Percentiles rank a stretch among this genome's conserved stretches.
phyloP scores from a whole-genome alignment of 208 protist genomes.

The Crithidia thermophila region DNA sequence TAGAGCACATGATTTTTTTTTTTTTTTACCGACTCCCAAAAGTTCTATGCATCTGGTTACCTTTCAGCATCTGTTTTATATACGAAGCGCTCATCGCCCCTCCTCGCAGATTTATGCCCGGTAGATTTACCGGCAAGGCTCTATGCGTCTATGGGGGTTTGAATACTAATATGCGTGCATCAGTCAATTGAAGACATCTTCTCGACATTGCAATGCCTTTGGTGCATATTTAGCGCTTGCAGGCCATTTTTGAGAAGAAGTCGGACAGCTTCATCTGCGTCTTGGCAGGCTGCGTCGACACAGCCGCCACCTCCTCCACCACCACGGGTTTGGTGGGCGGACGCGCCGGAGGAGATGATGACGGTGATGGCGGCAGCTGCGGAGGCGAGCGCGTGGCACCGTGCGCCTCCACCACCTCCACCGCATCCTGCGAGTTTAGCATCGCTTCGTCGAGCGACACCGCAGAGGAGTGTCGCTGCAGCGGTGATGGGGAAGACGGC shows the following conservation, averaged over 20 bases:
- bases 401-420: not conserved
- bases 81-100: too few relatives aligned
- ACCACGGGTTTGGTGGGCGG: not conserved
- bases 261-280: constrained; percentile 83
- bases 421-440: not conserved
- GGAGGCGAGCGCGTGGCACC: not conserved
- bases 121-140: too few relatives aligned
- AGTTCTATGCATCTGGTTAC: too few relatives aligned
- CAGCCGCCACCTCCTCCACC: not conserved
- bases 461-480: not conserved
- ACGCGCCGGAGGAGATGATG: not conserved
- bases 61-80: too few relatives aligned
- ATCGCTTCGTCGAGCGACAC: not conserved
- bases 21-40: too few relatives aligned
- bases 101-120: too few relatives aligned
- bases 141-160: too few relatives aligned
- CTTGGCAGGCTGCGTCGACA: constrained; percentile 15
- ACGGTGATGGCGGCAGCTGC: not conserved
- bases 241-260: constrained; percentile 88
- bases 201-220: too few relatives aligned
- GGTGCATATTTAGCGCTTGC: constrained; percentile 49
- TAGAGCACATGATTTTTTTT: too few relatives aligned
- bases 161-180: too few relatives aligned
- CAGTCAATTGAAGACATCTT: too few relatives aligned
- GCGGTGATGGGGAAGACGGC: constrained; percentile 8